Evolutionary conservation across 2,329 filamentous ascomycete genomes (phyloP).

Genomic region (Dendryphion nanum): DNA sequence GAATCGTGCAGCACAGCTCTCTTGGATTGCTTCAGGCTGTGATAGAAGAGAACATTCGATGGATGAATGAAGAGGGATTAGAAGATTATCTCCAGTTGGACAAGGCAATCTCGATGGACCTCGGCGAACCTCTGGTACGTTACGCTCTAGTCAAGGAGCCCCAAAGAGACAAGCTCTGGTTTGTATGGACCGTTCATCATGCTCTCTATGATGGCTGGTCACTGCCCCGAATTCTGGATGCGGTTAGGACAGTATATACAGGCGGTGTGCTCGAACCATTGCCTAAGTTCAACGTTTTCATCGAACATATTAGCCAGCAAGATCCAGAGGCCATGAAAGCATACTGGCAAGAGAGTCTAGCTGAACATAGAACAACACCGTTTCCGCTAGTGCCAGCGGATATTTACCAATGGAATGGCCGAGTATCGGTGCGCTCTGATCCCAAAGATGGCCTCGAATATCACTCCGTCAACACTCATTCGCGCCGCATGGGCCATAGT

Average conservation of each 20-base stretch:
- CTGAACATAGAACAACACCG: not conserved
- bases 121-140: not conserved
- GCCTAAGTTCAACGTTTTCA: not conserved
- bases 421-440: no score
- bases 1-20: conserved; percentile 10
- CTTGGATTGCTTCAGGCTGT: conserved; percentile 2
- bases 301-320: not conserved
- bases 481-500: not conserved
- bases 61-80: not conserved
- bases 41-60: not conserved
- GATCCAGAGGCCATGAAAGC: not conserved
- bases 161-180: conserved; percentile 12
- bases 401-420: no score
- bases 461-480: not conserved
- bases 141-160: conserved; percentile 11
- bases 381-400: not conserved
- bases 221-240: conserved; percentile 18
- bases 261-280: not conserved
- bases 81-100: not conserved
- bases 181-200: conserved; percentile 70
- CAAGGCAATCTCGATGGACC: not conserved
- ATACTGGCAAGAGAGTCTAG: not conserved
- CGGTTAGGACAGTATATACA: not conserved
- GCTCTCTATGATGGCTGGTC: conserved; percentile 83
- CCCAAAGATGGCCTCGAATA: no score